Evolutionary conservation across 2,329 filamentous ascomycete genomes (phyloP), one percentile per base, ranked within the genome.

Genomic region (Colletotrichum filicis): DNA sequence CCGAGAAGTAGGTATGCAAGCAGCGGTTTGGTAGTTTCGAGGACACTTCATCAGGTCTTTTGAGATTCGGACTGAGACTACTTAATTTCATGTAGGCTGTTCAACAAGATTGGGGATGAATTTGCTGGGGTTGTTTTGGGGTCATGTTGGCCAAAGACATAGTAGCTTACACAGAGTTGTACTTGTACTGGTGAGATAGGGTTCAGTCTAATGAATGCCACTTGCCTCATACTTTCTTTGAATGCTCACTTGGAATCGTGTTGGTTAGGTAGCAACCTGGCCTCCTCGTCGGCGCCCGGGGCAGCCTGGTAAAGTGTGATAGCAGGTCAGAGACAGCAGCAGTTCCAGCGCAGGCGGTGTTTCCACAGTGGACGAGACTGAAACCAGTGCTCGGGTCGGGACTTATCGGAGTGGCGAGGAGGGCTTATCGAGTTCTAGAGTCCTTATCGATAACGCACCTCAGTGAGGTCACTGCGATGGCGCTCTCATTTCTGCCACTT

Each of bases 341-440:
- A 26, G 30, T 24, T 64, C 53, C 53, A 52, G 46, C 28, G 66
- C 61, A 26, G 19, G 16, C 62, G 22, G 52, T 26, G 65, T 65
- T 59, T 66, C 66, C 66, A 73, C 61, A 59, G 35, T 53, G 46
- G 71, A 61, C 55, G 22, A 26, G 28, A 26, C 28, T 72, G 66
- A 59, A 57, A 71, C 61, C 16, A 3, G 28, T 49, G 35, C n/a
- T 14, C 16, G 24, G 8, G 58, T 71, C 71, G 68, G 71, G 57
- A 74, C 71, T 71, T 66, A 71, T 71, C 66, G 71, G 66, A 73
- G 71, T 73, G 70, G 66, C 59, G 24, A 62, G 3, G 3, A 30
- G 35, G 37, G 58, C 66, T 57, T 72, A 64, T 70, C 66, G 46
- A 30, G 35, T 11, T 8, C 3, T 9, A 4, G 14, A 19, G 35